Base-by-base conservation (phyloP, 805 yeast genomes). In the Blastobotrys mokoenaii region DNA sequence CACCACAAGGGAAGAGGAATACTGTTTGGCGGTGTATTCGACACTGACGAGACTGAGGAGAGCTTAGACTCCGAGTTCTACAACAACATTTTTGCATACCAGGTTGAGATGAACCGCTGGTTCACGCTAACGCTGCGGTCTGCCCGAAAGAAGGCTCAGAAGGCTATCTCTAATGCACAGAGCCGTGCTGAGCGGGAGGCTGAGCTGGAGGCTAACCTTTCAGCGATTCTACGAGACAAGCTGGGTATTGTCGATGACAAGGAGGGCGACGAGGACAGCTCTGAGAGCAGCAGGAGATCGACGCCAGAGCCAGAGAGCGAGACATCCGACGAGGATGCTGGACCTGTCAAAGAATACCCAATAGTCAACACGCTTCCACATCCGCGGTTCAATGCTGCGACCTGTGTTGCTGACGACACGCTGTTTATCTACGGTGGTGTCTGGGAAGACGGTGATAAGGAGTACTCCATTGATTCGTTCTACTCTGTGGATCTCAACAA, bases 21-120 rank as follows among this genome's bases (percentile, higher is more conserved):
- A 8, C 57, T 89, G 59, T 93, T 90, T 67, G 97, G 97, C 33
- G 97, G 97, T 56, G 98, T 93, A 11, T 89, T 77, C 57, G 97
- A 90, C 63, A 84, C 76, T 50, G 96, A 89, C 55, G 98, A 90
- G 64, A 90, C 96, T 11, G 97, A 90, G 62, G 97, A 93, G 64
- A 77, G 84, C 44, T 67, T 90, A 49, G 90, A 84, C 39, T 86
- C 96, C 1, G 78, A 76, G 40, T 90, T 89, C 62, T 90, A 76
- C 66, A 88, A 89, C 61, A 79, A 80, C 49, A 64, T 90, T 41
- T 79, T 78, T 56, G 82, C 94, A 1, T 90, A 85, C 61, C 95
- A 88, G 51, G 70, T 82, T 14, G 96, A 87, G 55, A 71, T 80
- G 14, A 90, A 90, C 63, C 76, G 96, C 60, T 90, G 98, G 97